A percentile compares a stretch with the other conserved stretches of the same genome.
These are phyloP conservation scores for Rutidosis leptorrhynchoides DNA, from an alignment of 129 eudicot genomes.

Conservation along the genomic window DNA sequence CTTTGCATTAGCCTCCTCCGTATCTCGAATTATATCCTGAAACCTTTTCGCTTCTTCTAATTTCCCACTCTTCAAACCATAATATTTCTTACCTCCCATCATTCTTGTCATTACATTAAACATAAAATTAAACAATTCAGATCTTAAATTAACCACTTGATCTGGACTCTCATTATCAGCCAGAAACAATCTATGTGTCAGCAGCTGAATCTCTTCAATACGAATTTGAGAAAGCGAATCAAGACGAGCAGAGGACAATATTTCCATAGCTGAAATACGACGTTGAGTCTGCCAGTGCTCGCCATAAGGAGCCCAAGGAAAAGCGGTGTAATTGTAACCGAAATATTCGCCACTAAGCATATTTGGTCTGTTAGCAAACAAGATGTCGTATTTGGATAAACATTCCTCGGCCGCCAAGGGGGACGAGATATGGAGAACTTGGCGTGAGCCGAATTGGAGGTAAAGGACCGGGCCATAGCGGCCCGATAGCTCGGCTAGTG, in stretches of 20 bases:
- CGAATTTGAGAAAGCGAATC: slow-evolving; percentile 36
- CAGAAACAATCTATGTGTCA: slow-evolving; percentile 19
- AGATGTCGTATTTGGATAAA: slow-evolving; percentile 52
- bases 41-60: slow-evolving; percentile 32
- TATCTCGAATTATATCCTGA: slow-evolving; percentile 9
- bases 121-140: slow-evolving; percentile 18
- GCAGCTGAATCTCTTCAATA: slow-evolving; percentile 19
- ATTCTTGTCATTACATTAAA: slow-evolving; percentile 40
- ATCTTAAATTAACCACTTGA: slow-evolving; percentile 32
- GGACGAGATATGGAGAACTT: slow-evolving; percentile 39
- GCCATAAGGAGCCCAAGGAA: slow-evolving; percentile 52
- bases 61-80: slow-evolving; percentile 23
- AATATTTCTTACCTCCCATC: slow-evolving; percentile 31
- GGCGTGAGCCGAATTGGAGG: slow-evolving; percentile 44
- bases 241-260: slow-evolving; percentile 44
- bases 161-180: background rate
- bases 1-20: slow-evolving; percentile 13
- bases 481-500: slow-evolving; percentile 33
- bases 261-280: slow-evolving; percentile 39
- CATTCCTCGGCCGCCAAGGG: slow-evolving; percentile 58
- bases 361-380: slow-evolving; percentile 50
- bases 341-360: slow-evolving; percentile 38
- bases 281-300: slow-evolving; percentile 50
- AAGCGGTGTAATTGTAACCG: slow-evolving; percentile 38
- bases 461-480: slow-evolving; percentile 34